phyloP scores from a whole-genome alignment of 208 protist species.

The Sergeia podlipaevii region DNA sequence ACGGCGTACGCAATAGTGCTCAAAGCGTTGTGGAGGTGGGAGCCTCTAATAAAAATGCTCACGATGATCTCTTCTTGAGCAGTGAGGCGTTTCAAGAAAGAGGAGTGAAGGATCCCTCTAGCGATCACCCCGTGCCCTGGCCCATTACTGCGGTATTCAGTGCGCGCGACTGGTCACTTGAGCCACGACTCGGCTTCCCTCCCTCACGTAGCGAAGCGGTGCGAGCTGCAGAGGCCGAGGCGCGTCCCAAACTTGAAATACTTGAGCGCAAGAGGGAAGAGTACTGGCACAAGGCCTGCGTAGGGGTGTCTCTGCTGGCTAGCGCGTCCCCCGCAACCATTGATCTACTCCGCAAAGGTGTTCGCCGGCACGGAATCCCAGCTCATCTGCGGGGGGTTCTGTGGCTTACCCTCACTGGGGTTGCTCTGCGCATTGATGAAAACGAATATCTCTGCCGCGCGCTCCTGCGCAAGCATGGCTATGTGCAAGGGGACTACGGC shows the following conservation, averaged over 20 bases:
- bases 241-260: slow-evolving; percentile 10
- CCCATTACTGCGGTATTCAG: slow-evolving; percentile 36
- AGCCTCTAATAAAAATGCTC: no score
- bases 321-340: slow-evolving; percentile 22
- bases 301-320: slow-evolving; percentile 48
- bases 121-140: slow-evolving; percentile 24
- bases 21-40: no score
- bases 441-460: slow-evolving; percentile 67
- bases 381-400: slow-evolving; percentile 45
- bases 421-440: slow-evolving; percentile 62
- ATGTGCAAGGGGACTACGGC: slow-evolving; percentile 26
- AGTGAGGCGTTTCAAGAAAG: no score
- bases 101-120: no score
- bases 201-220: slow-evolving; percentile 11
- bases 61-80: no score
- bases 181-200: slow-evolving; percentile 47
- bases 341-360: slow-evolving; percentile 28
- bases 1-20: no score
- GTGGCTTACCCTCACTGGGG: slow-evolving; percentile 69
- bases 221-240: slow-evolving; percentile 15
- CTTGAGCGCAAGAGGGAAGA: slow-evolving; percentile 39
- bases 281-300: slow-evolving; percentile 39
- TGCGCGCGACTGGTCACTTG: slow-evolving; percentile 40
- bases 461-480: slow-evolving; percentile 47
- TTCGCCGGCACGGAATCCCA: slow-evolving; percentile 32